phyloP scores from a whole-genome alignment of 2,329 filamentous ascomycete species.

The Colletotrichum orchidophilum region DNA sequence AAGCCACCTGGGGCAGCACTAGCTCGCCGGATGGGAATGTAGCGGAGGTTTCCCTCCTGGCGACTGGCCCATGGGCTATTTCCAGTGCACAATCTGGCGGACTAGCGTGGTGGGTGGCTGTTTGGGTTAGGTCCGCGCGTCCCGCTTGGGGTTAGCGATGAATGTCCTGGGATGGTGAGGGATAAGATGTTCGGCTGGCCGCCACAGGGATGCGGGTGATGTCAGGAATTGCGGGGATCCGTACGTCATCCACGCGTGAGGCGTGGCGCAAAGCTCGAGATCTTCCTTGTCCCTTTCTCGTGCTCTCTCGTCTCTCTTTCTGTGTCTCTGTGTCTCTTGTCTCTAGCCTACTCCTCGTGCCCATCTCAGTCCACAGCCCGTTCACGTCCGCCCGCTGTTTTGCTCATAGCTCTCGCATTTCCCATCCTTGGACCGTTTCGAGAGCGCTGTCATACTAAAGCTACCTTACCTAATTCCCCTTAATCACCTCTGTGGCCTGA shows the following conservation, averaged over 20 bases:
- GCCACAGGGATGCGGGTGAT: background rate
- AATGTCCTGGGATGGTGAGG: background rate
- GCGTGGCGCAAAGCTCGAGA: slow-evolving; percentile 5
- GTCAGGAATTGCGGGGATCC: slow-evolving; percentile 17
- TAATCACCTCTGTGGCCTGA: background rate
- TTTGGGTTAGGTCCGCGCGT: slow-evolving; percentile 21
- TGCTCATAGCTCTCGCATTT: background rate
- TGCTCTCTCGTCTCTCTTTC: background rate
- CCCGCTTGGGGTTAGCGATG: slow-evolving; percentile 1
- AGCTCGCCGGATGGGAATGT: background rate
- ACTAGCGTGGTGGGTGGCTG: background rate
- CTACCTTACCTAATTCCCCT: background rate
- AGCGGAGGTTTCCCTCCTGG: slow-evolving; percentile 22
- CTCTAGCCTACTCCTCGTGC: too few species aligned
- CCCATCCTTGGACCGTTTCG: background rate
- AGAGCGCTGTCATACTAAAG: slow-evolving; percentile 7
- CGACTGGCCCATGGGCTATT: background rate
- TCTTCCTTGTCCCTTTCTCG: background rate
- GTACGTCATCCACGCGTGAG: slow-evolving; percentile 21
- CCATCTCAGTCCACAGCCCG: background rate
- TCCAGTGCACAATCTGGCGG: background rate
- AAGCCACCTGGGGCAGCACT: background rate
- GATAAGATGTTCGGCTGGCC: background rate
- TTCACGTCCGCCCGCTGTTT: background rate
- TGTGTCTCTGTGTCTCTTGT: background rate